Evolutionary conservation across 2,329 filamentous ascomycete genomes (phyloP).

Genomic region (Penicillium digitatum): DNA sequence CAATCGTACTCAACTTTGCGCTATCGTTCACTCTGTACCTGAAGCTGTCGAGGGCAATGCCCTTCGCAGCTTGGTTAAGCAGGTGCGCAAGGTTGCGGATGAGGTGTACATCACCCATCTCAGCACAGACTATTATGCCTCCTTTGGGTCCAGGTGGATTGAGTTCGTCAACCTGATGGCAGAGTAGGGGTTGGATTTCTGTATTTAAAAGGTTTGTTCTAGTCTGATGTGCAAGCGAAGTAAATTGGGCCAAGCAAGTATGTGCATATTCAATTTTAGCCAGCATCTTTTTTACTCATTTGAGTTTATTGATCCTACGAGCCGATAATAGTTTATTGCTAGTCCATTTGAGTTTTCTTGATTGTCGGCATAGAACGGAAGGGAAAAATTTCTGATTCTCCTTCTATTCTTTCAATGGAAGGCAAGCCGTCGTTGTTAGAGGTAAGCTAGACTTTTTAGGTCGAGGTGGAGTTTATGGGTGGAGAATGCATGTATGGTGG

Average conservation of each 20-base stretch:
- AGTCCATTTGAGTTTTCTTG: not conserved
- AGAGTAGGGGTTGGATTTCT: constrained; percentile 3
- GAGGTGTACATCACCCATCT: constrained; percentile 43
- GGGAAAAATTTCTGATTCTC: not conserved
- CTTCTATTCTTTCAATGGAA: not conserved
- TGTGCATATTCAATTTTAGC: not conserved
- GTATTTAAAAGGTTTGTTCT: not conserved
- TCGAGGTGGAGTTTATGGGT: not conserved
- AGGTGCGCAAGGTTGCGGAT: constrained; percentile 35
- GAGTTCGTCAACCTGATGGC: constrained; percentile 39
- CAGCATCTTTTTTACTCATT: not conserved
- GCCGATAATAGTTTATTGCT: not conserved
- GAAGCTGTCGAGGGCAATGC: constrained; percentile 28
- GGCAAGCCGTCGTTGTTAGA: not conserved
- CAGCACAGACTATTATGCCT: constrained; percentile 39
- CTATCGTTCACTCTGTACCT: constrained; percentile 40
- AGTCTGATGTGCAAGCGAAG: not conserved
- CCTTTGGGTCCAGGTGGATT: constrained; percentile 37
- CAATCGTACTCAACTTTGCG: constrained; percentile 33
- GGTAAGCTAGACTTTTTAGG: not conserved
- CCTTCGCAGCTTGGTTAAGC: constrained; percentile 33
- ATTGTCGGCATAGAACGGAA: not conserved
- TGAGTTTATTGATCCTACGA: not conserved
- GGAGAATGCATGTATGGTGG: not conserved
- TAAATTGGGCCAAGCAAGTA: not conserved